Evolutionary conservation across 2,329 filamentous ascomycete genomes (phyloP).

Genomic region (Colletotrichum liriopes): DNA sequence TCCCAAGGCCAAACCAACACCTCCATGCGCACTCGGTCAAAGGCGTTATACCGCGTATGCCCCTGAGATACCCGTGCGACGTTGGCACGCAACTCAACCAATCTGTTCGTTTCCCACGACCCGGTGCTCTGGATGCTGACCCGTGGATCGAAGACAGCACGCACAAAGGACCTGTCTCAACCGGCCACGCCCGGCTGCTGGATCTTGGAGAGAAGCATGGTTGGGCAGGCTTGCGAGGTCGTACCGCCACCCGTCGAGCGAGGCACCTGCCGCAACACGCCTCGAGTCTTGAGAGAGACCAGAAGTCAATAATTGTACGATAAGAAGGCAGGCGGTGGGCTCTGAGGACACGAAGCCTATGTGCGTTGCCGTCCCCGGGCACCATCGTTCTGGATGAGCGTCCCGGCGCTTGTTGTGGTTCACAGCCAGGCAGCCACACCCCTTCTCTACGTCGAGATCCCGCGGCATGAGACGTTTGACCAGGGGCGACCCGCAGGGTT

Average conservation of each 20-base stretch:
- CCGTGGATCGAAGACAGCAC: slow-evolving; percentile 39
- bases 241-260: slow-evolving; percentile 6
- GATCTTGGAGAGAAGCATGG: slow-evolving; percentile 1
- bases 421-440: no score
- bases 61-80: slow-evolving; percentile 22
- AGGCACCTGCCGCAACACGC: slow-evolving; percentile 1
- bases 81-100: slow-evolving; percentile 4
- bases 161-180: slow-evolving; percentile 36
- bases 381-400: not conserved
- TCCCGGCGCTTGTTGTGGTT: not conserved
- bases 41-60: slow-evolving; percentile 35
- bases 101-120: slow-evolving; percentile 18
- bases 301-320: not conserved
- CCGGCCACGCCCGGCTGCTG: slow-evolving; percentile 20
- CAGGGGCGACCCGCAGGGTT: not conserved
- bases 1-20: not conserved
- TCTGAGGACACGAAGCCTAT: not conserved
- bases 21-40: slow-evolving; percentile 25
- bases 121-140: slow-evolving; percentile 25
- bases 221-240: not conserved
- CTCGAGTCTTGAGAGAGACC: not conserved
- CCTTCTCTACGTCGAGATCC: not conserved
- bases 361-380: not conserved
- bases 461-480: no score
- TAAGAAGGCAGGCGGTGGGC: not conserved